These are phyloP conservation scores for Dipteronia sinensis DNA, from an alignment of 345 rosid species.

Conservation along the genomic window DNA sequence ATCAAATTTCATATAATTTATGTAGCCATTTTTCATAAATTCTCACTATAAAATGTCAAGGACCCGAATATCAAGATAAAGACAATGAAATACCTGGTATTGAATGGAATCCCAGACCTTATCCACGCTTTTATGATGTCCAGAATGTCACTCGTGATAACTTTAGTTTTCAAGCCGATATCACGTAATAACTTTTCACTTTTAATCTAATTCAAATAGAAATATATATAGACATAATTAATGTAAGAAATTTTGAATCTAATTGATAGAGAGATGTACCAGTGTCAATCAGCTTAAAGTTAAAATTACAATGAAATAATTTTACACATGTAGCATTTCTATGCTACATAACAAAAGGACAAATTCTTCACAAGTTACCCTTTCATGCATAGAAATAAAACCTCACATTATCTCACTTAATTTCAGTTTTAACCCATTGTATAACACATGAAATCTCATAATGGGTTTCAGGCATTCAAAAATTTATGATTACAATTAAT, in stretches of 20 bases:
- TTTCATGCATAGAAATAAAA: background rate
- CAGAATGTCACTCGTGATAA: slow-evolving; percentile 58
- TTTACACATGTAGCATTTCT: background rate
- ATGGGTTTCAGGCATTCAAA: background rate
- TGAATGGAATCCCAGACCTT: slow-evolving; percentile 50
- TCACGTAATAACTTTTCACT: slow-evolving; percentile 57
- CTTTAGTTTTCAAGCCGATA: slow-evolving; percentile 78
- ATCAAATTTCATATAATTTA: no score
- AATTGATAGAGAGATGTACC: background rate
- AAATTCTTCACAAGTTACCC: background rate
- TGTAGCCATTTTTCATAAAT: no score
- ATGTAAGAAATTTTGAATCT: background rate
- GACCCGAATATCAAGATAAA: slow-evolving; percentile 3
- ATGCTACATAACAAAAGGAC: background rate
- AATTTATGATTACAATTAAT: background rate
- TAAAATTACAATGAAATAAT: background rate
- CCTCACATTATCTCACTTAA: background rate
- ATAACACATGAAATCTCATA: background rate
- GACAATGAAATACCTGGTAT: slow-evolving; percentile 60
- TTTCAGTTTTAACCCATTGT: background rate
- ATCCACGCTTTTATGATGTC: slow-evolving; percentile 61
- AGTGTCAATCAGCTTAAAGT: background rate
- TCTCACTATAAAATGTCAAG: background rate
- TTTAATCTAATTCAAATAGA: slow-evolving; percentile 57
- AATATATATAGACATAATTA: slow-evolving; percentile 13